Percentiles rank a stretch among this genome's conserved stretches.
These are phyloP conservation scores for Takakia lepidozioides DNA, from an alignment of 225 moss, liverwort and hornwort genomes.

Conservation along the genomic window DNA sequence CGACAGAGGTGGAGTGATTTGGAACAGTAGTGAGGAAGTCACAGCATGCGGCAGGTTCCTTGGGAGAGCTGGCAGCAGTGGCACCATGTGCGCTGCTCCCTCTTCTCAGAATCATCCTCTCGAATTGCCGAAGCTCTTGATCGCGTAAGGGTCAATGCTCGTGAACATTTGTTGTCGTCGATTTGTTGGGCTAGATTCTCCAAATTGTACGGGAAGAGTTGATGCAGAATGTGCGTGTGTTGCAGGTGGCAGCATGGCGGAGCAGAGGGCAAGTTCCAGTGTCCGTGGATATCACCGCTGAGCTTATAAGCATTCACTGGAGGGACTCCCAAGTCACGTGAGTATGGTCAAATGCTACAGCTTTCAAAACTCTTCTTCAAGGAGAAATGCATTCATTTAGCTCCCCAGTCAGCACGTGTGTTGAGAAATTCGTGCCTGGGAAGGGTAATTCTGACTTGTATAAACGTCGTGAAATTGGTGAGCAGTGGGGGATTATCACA, in stretches of 20 bases:
- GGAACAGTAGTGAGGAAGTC: no score
- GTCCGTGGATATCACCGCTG: conserved; percentile 75
- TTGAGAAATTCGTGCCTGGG: no score
- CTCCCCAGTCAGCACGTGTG: no score
- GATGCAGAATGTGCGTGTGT: no score
- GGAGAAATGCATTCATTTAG: no score
- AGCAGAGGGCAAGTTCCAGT: conserved; percentile 80
- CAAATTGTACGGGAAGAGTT: no score
- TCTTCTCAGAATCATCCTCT: conserved; percentile 48
- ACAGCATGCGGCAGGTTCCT: conserved; percentile 77
- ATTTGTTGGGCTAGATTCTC: conserved; percentile 8
- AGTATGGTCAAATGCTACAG: no score
- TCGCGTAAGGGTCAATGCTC: conserved; percentile 43
- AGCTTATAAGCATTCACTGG: conserved; percentile 65
- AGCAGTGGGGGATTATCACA: conserved; percentile 45
- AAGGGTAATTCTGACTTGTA: no score
- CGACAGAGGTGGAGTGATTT: no score
- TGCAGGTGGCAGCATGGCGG: conserved; percentile 79
- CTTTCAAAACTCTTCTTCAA: no score
- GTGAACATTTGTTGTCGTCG: no score
- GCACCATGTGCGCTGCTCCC: conserved; percentile 56
- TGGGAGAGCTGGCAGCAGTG: conserved; percentile 99
- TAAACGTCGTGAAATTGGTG: no score
- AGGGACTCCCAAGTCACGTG: conserved; percentile 65
- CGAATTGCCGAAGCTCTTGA: conserved; percentile 61